Percentiles rank a stretch among this genome's conserved stretches.
Evolutionary conservation across 768 basidiomycete species (phyloP).

Genomic region (Leccinum fibrillosum): DNA sequence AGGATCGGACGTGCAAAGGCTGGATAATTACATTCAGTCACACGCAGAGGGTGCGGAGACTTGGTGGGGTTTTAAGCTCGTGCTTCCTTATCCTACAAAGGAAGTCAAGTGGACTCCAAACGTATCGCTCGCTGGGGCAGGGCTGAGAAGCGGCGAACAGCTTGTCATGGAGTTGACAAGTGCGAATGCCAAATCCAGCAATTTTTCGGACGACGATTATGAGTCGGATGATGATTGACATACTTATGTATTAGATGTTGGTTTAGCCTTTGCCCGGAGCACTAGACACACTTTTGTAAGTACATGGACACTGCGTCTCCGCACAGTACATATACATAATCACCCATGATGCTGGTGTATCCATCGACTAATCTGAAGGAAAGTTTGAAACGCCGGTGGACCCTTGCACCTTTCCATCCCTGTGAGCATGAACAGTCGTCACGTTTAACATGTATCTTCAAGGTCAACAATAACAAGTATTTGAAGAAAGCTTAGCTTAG

Average conservation of each 20-base stretch:
- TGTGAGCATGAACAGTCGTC: not conserved
- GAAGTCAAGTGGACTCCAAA: conserved; percentile 52
- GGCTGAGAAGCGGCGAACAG: conserved; percentile 57
- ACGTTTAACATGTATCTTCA: not conserved
- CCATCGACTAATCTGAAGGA: not conserved
- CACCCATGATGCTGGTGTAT: not conserved
- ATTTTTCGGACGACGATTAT: conserved; percentile 51
- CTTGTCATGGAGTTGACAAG: conserved; percentile 55
- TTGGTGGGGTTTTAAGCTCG: conserved; percentile 77
- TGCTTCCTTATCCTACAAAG: conserved; percentile 64
- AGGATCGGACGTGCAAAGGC: conserved; percentile 31
- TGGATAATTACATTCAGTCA: conserved; percentile 35
- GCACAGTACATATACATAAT: not conserved
- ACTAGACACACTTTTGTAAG: not conserved
- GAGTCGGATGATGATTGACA: conserved; percentile 46
- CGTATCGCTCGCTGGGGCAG: conserved; percentile 30
- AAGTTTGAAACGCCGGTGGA: not conserved
- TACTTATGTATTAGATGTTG: not conserved
- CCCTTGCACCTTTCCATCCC: not conserved
- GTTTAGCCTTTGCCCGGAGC: not conserved
- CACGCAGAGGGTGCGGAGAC: conserved; percentile 28
- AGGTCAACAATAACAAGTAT: not conserved
- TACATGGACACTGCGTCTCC: not conserved
- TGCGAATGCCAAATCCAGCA: conserved; percentile 13
- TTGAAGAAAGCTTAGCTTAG: too few relatives aligned